Percentiles rank a stretch among this genome's conserved stretches.
phyloP scores from a whole-genome alignment of 2,329 filamentous ascomycete species.

The Ascochyta pisi region DNA sequence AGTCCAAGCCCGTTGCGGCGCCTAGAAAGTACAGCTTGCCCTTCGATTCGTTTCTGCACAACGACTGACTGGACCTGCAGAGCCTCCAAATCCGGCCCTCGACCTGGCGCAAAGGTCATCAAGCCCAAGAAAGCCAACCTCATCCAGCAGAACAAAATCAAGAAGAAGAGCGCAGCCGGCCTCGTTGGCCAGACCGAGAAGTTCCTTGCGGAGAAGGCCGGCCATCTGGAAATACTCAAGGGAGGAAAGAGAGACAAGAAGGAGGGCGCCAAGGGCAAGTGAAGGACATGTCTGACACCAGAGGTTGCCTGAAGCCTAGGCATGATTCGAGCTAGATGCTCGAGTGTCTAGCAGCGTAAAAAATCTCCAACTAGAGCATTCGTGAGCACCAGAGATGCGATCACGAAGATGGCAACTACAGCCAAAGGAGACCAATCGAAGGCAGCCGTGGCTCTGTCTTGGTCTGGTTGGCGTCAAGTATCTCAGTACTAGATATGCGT shows the following conservation, averaged over 20 bases:
- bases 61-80: constrained; percentile 27
- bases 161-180: constrained; percentile 69
- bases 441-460: background rate
- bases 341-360: constrained; percentile 6
- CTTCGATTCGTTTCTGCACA: background rate
- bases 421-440: background rate
- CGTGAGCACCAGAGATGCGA: constrained; percentile 11
- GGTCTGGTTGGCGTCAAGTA: background rate
- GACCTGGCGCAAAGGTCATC: constrained; percentile 67
- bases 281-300: background rate
- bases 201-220: constrained; percentile 69
- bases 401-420: background rate
- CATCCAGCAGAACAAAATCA: constrained; percentile 67
- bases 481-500: background rate
- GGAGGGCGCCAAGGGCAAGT: constrained; percentile 24
- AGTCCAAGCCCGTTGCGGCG: constrained; percentile 47
- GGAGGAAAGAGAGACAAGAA: constrained; percentile 67
- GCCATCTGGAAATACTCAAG: constrained; percentile 72
- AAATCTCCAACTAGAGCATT: background rate
- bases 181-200: constrained; percentile 71
- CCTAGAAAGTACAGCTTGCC: constrained; percentile 46
- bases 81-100: constrained; percentile 54
- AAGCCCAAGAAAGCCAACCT: constrained; percentile 70
- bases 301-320: background rate
- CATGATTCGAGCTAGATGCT: background rate